These are phyloP conservation scores for Pseudopyricularia javanii DNA, from an alignment of 2,329 filamentous ascomycete species.

Conservation along the genomic window DNA sequence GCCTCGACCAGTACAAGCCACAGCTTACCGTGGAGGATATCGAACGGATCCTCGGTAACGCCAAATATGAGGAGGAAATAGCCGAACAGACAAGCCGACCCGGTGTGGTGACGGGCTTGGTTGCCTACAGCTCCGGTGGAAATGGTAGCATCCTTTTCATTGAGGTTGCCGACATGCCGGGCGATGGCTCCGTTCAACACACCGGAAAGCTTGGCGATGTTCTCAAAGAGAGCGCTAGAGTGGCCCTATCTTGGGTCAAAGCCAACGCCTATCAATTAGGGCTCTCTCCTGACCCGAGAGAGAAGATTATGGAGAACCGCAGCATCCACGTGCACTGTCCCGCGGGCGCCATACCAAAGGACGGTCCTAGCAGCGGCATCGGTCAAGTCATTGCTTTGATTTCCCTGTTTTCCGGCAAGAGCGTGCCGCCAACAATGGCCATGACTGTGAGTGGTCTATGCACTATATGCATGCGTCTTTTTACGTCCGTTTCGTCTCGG, in stretches of 20 bases:
- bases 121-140: constrained; percentile 84
- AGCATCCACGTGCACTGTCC: constrained; percentile 95
- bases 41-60: constrained; percentile 82
- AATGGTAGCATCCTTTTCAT: constrained; percentile 97
- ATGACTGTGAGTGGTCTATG: constrained; percentile 60
- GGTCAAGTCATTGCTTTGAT: constrained; percentile 91
- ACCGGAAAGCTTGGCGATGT: constrained; percentile 95
- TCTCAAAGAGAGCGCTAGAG: constrained; percentile 92
- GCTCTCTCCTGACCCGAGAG: constrained; percentile 63
- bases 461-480: not conserved
- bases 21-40: constrained; percentile 66
- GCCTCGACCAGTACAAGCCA: constrained; percentile 57
- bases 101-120: constrained; percentile 89
- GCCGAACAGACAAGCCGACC: constrained; percentile 74
- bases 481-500: constrained; percentile 9
- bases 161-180: constrained; percentile 95
- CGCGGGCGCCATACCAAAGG: constrained; percentile 88
- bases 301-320: constrained; percentile 92
- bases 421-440: constrained; percentile 81
- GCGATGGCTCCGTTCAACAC: constrained; percentile 79
- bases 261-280: constrained; percentile 87
- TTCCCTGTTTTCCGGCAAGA: constrained; percentile 73
- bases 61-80: constrained; percentile 91
- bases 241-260: constrained; percentile 94
- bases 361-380: constrained; percentile 76